These are phyloP conservation scores for Cryptosporidium tyzzeri DNA, from an alignment of 169 alveolate genomes.

Conservation along the genomic window DNA sequence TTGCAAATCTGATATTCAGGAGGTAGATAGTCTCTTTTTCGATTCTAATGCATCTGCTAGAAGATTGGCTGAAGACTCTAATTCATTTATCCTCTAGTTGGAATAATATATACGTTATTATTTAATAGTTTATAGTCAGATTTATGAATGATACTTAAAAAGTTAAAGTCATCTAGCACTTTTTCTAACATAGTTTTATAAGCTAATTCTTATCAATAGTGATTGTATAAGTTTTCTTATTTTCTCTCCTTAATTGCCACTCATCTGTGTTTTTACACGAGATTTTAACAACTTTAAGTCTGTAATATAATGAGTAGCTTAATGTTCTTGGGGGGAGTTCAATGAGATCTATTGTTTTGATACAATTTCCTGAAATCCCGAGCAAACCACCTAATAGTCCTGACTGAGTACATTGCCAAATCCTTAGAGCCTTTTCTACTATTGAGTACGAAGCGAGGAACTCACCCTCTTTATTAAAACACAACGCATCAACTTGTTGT, in stretches of 20 bases:
- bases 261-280: slow-evolving; percentile 81
- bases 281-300: slow-evolving; percentile 80
- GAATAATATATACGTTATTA: neutral
- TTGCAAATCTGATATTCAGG: slow-evolving; percentile 92
- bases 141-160: neutral
- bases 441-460: slow-evolving; percentile 78
- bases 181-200: neutral
- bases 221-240: slow-evolving; percentile 83
- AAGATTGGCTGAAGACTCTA: slow-evolving; percentile 93
- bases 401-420: slow-evolving; percentile 78
- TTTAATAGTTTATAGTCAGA: neutral
- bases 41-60: slow-evolving; percentile 97
- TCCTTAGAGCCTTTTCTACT: slow-evolving; percentile 73
- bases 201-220: slow-evolving; percentile 62
- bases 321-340: slow-evolving; percentile 42
- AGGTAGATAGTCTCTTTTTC: slow-evolving; percentile 94
- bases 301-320: slow-evolving; percentile 19
- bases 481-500: slow-evolving; percentile 73
- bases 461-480: slow-evolving; percentile 77
- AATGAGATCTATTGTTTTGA: slow-evolving; percentile 28
- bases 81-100: slow-evolving; percentile 84
- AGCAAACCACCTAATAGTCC: slow-evolving; percentile 75
- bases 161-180: neutral
- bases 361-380: slow-evolving; percentile 74
- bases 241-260: slow-evolving; percentile 84